Evolutionary conservation across 2,329 filamentous ascomycete genomes (phyloP).

Genomic region (Fusarium sp.): DNA sequence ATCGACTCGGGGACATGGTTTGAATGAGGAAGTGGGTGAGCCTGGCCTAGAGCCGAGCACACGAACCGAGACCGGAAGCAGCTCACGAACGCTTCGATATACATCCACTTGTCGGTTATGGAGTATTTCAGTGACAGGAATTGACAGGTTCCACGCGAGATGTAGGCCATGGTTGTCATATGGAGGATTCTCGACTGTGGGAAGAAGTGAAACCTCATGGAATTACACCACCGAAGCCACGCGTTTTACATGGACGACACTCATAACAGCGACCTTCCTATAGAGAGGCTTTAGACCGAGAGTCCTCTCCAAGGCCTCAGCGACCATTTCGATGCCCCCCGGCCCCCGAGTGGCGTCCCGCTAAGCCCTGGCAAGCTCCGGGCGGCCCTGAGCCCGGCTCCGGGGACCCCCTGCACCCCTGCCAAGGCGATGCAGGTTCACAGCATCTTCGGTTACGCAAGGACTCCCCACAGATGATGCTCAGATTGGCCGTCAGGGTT

Average conservation of each 20-base stretch:
- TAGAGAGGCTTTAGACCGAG: neutral
- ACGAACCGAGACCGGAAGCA: neutral
- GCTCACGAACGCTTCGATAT: slow-evolving; percentile 4
- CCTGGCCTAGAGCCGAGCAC: too few relatives aligned
- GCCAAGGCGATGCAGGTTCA: neutral
- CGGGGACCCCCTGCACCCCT: neutral
- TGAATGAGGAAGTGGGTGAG: slow-evolving; percentile 9
- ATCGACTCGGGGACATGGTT: slow-evolving; percentile 8
- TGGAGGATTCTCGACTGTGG: too few relatives aligned
- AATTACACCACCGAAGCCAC: too few relatives aligned
- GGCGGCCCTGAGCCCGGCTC: neutral
- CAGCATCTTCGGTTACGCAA: neutral
- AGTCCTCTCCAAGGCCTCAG: neutral
- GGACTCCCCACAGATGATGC: slow-evolving; percentile 11
- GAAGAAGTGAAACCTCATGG: too few relatives aligned
- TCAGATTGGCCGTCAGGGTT: slow-evolving; percentile 4
- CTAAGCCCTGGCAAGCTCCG: slow-evolving; percentile 5
- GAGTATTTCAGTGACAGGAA: neutral
- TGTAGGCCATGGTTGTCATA: too few relatives aligned
- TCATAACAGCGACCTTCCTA: too few relatives aligned
- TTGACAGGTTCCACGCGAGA: too few relatives aligned
- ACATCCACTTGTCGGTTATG: neutral
- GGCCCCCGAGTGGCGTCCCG: neutral
- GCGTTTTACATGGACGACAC: too few relatives aligned
- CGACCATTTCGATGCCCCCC: neutral